Evolutionary conservation across 1,284 basidiomycete genomes (phyloP).

Genomic region (Ustilago cynodontis): DNA sequence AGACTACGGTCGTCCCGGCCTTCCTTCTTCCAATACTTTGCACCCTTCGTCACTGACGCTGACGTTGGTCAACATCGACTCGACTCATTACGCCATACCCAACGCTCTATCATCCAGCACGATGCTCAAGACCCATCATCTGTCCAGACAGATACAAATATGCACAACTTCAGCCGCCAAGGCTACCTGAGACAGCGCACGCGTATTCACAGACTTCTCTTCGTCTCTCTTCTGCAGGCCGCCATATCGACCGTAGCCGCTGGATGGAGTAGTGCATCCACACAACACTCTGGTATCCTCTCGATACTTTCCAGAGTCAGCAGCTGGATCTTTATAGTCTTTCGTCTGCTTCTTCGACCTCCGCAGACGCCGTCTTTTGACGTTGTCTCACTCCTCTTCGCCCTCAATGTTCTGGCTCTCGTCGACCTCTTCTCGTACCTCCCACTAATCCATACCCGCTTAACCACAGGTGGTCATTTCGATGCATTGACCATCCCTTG

Average conservation of each 20-base stretch:
- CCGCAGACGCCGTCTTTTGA: conserved; percentile 35
- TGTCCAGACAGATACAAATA: background rate
- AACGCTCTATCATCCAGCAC: background rate
- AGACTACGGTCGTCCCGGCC: background rate
- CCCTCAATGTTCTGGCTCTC: conserved; percentile 14
- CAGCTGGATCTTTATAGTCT: conserved; percentile 27
- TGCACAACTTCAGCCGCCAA: background rate
- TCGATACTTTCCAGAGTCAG: background rate
- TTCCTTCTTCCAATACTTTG: conserved; percentile 21
- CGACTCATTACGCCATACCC: background rate
- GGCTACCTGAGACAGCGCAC: conserved; percentile 27
- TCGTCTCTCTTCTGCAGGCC: conserved; percentile 21
- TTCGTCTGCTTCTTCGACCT: conserved; percentile 23
- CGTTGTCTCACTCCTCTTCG: conserved; percentile 19
- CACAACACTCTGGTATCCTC: background rate
- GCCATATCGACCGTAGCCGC: conserved; percentile 10
- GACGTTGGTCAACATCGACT: conserved; percentile 28
- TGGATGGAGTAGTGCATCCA: background rate
- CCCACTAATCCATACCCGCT: conserved; percentile 3
- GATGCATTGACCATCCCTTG: background rate
- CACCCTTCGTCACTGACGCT: conserved; percentile 38
- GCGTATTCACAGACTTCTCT: conserved; percentile 23
- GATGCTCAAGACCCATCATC: background rate
- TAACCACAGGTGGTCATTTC: background rate
- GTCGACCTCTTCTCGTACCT: conserved; percentile 26